Evolutionary conservation across 345 rosid species (phyloP).

Genomic region (Acer yangbiense): DNA sequence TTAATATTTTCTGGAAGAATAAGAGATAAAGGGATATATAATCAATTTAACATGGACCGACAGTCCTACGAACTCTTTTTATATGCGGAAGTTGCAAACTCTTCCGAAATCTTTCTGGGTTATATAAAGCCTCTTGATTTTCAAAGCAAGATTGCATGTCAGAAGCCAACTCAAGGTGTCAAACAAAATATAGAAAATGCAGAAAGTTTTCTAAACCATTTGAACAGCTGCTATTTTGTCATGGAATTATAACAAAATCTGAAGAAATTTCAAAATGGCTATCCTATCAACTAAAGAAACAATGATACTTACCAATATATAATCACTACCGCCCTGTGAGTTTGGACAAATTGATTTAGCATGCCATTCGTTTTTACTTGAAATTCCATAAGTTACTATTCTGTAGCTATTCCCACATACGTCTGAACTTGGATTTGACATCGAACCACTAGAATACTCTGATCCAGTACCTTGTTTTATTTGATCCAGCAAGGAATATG

Average conservation of each 20-base stretch:
- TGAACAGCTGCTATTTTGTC: neutral
- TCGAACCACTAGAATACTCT: constrained; percentile 5
- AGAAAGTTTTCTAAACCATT: neutral
- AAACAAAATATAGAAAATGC: neutral
- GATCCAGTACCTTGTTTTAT: constrained; percentile 16
- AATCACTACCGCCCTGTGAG: constrained; percentile 34
- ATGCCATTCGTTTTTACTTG: constrained; percentile 37
- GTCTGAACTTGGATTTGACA: constrained; percentile 19
- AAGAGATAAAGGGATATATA: neutral
- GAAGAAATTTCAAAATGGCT: neutral
- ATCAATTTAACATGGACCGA: neutral
- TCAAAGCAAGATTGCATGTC: neutral
- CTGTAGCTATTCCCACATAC: constrained; percentile 5
- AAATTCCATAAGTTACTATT: constrained; percentile 28
- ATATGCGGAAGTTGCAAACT: neutral
- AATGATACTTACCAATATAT: constrained; percentile 27
- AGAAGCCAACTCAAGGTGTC: neutral
- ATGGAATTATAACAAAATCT: neutral
- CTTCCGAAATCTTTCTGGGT: neutral
- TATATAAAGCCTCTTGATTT: neutral
- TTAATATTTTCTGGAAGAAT: no score
- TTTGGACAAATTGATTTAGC: constrained; percentile 34
- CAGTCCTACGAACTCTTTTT: neutral
- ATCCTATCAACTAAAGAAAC: neutral
- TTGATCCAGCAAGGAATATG: constrained; percentile 23